Evolutionary conservation across 2,329 filamentous ascomycete species (phyloP), one percentile per base, ranked within the genome.

Genomic region (Aspergillus fructus): DNA sequence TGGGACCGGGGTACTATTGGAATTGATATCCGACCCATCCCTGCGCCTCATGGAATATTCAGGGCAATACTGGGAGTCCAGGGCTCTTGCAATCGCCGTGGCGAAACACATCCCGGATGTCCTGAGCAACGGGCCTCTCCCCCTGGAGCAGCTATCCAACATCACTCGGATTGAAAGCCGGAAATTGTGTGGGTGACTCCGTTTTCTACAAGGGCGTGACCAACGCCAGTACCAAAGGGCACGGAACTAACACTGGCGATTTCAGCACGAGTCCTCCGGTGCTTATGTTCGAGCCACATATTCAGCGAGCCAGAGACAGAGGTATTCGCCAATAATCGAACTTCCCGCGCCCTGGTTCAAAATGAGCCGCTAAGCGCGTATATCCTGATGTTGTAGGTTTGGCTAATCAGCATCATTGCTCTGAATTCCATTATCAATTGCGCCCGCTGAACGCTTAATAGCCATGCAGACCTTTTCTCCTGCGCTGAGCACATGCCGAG

Each of bases 321-420:
- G 11, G 5, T 5, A 3, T 60, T 60, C 21, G 50, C 58, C 0
- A 60, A 60, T 30, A 58, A 58, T 21, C 12, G 4, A 1, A 52
- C 58, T 3, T 55, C 55, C 3, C 23, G 47, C 3, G 50, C 50
- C 5, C 33, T 58, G 24, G 47, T 47, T 2, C 17, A 46, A 4
- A 58, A 60, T 19, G 54, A 60, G n/a, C 47, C 50, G 4, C 27
- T 58, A 17, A 47, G 54, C 2, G 58, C 58, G 1, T 58, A 60
- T 41, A 23, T 58, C 21, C n/a, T 19, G 8, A 15, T 53, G 6
- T 53, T 58, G 49, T 53, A 52, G 3, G 24, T n/a, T n/a, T 30
- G 4, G 2, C 6, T 30, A 24, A 11, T 37, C 2, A 5, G 17
- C 5, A 1, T 19, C 30, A 15, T 4, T 24, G 5, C 24, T 8